Evolutionary conservation across 495 filamentous ascomycete species (phyloP).

Genomic region (Parachaetomium inaequale): DNA sequence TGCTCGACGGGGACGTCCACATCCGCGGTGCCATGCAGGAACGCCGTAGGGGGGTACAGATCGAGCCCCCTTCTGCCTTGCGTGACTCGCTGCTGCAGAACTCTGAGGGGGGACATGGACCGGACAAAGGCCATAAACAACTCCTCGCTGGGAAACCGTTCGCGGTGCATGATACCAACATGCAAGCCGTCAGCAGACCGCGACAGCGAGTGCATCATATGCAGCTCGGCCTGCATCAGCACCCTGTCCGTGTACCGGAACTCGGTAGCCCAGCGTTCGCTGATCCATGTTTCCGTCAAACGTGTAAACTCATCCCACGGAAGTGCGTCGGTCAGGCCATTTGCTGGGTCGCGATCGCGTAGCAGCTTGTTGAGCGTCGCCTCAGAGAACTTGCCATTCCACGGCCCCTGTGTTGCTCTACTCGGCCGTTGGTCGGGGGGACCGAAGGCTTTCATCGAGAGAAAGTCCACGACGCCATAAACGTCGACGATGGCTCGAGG

Average conservation of each 20-base stretch:
- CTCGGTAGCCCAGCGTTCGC: constrained; percentile 23
- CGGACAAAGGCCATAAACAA: constrained; percentile 20
- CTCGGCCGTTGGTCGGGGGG: not conserved
- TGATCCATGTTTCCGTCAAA: constrained; percentile 18
- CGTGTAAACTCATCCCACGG: constrained; percentile 26
- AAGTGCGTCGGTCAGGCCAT: constrained; percentile 23
- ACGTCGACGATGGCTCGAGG: constrained; percentile 27
- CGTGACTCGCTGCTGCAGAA: constrained; percentile 12
- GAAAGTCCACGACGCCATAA: constrained; percentile 28
- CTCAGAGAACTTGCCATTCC: constrained; percentile 25
- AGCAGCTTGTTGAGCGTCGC: constrained; percentile 21
- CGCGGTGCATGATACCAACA: constrained; percentile 24
- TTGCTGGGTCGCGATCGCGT: constrained; percentile 20
- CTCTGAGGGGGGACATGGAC: constrained; percentile 20
- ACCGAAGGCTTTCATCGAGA: constrained; percentile 9
- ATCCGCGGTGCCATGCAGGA: constrained; percentile 30
- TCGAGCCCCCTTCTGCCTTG: constrained; percentile 4
- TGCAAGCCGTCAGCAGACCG: constrained; percentile 7
- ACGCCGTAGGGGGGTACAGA: constrained; percentile 29
- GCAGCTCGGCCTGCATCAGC: constrained; percentile 29
- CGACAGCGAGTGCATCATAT: constrained; percentile 20
- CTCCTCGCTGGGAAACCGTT: constrained; percentile 23
- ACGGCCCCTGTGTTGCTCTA: not conserved
- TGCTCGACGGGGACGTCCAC: constrained; percentile 23
- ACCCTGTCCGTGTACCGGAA: constrained; percentile 21